Evolutionary conservation across 495 filamentous ascomycete genomes (phyloP).

Genomic region (Halenospora varia): DNA sequence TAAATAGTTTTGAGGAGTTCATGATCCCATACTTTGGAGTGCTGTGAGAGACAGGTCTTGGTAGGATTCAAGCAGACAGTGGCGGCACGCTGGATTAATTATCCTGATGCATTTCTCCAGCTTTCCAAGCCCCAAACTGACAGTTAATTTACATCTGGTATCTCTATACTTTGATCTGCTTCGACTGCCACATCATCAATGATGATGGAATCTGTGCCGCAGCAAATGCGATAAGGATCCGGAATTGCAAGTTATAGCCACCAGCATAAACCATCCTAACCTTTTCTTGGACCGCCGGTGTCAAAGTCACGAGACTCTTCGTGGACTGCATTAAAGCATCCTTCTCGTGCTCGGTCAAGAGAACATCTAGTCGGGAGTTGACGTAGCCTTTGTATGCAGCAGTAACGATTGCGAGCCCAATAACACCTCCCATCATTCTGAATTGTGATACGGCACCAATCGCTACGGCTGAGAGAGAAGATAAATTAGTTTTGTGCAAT

Average conservation of each 20-base stretch:
- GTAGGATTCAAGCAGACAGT: too few species aligned
- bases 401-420: not conserved
- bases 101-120: too few species aligned
- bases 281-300: not conserved
- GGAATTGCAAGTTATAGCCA: not conserved
- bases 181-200: not conserved
- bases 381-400: not conserved
- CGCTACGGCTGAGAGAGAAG: not conserved
- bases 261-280: not conserved
- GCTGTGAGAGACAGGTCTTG: too few species aligned
- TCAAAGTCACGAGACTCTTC: not conserved
- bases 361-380: not conserved
- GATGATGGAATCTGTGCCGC: not conserved
- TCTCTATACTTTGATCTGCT: too few species aligned
- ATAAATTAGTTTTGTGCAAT: too few species aligned
- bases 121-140: too few species aligned
- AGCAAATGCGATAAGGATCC: not conserved
- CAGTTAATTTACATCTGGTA: too few species aligned
- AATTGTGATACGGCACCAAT: not conserved
- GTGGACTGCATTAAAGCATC: not conserved
- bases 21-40: too few species aligned
- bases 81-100: too few species aligned
- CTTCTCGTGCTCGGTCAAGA: not conserved
- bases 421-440: not conserved
- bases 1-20: too few species aligned